Percentiles rank a stretch among this genome's conserved stretches.
Evolutionary conservation across 2,329 filamentous ascomycete genomes (phyloP).

Genomic region (Ascochyta pisi): DNA sequence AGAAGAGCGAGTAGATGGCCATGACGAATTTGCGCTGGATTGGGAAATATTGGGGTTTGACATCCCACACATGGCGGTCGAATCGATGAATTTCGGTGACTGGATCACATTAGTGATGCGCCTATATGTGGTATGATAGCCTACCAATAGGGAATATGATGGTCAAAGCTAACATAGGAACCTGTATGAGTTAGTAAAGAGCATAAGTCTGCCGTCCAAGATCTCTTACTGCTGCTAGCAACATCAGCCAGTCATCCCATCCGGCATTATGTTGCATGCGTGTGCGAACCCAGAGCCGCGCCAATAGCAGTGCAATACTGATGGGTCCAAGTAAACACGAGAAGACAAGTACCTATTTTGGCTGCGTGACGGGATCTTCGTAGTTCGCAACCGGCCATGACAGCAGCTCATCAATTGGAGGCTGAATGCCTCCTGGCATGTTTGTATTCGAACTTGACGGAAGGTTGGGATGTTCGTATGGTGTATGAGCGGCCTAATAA

Average conservation of each 20-base stretch:
- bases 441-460: neutral
- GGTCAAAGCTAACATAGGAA: conserved; percentile 25
- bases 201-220: neutral
- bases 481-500: too few relatives aligned
- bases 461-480: too few relatives aligned
- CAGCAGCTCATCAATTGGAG: neutral
- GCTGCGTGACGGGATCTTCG: neutral
- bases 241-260: conserved; percentile 36
- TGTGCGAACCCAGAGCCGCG: conserved; percentile 31
- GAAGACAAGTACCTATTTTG: conserved; percentile 4
- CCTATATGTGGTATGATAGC: neutral
- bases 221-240: conserved; percentile 24
- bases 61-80: conserved; percentile 34
- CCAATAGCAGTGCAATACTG: conserved; percentile 23
- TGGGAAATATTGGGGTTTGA: conserved; percentile 16
- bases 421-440: conserved; percentile 3
- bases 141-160: conserved; percentile 27
- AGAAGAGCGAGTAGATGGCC: conserved; percentile 29
- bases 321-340: conserved; percentile 28
- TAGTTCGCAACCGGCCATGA: conserved; percentile 5
- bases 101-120: conserved; percentile 14
- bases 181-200: conserved; percentile 4
- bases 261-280: conserved; percentile 28
- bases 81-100: conserved; percentile 21
- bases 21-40: conserved; percentile 29